Conservation (phyloP, 169 alveolate genomes). For the Perkinsus marinus region DNA sequence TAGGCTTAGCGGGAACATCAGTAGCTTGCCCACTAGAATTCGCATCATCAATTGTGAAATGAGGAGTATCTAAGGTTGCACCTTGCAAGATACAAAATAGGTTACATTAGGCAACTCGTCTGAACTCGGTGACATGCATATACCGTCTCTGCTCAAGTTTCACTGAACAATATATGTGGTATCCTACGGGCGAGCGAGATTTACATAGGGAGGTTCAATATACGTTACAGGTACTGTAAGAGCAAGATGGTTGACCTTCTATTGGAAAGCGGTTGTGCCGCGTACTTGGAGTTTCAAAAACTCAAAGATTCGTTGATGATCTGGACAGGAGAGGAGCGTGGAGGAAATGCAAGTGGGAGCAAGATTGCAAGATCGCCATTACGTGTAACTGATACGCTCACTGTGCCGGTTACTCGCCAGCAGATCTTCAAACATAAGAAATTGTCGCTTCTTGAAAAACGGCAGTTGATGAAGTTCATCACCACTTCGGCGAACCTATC, state of each 20-base stretch:
- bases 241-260: background rate
- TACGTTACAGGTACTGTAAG: background rate
- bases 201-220: no score
- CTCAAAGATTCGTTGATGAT: background rate
- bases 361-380: background rate
- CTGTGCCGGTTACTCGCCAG: background rate
- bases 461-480: background rate
- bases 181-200: no score
- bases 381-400: background rate
- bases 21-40: no score
- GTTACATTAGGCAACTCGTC: no score
- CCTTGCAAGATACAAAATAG: no score
- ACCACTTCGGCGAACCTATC: background rate
- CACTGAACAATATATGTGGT: no score
- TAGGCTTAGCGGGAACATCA: no score
- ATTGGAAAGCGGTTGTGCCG: background rate
- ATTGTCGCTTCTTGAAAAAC: background rate
- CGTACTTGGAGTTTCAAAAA: background rate
- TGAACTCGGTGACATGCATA: no score
- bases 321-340: background rate
- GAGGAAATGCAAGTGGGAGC: background rate
- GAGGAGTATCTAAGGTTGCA: no score
- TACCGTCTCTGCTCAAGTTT: no score
- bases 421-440: background rate
- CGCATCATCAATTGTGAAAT: no score